Conservation (phyloP, 2,329 filamentous ascomycete species). For the Colletotrichum sojae region DNA sequence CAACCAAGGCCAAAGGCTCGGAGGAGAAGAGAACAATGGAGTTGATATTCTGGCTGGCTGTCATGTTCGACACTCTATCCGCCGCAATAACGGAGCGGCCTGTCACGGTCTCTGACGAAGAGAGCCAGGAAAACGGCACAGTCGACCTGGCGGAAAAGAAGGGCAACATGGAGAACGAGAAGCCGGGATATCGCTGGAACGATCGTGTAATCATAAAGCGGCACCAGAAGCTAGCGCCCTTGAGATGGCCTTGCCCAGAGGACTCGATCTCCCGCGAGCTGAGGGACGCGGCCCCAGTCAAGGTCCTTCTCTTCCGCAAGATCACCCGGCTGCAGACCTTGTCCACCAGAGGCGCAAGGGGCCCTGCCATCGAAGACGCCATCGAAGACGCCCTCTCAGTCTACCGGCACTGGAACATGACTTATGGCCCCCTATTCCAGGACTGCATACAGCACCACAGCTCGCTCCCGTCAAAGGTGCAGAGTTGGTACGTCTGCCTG, state of each 20-base stretch:
- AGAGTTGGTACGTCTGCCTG: conserved; percentile 73
- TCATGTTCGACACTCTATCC: conserved; percentile 72
- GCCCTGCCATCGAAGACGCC: conserved; percentile 61
- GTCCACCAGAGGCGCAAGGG: conserved; percentile 54
- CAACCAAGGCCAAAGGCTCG: rapidly evolving
- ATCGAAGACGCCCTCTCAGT: conserved; percentile 63
- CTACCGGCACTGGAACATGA: conserved; percentile 68
- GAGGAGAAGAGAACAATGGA: conserved; percentile 61
- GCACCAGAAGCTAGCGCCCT: conserved; percentile 45
- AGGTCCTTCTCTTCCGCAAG: conserved; percentile 71
- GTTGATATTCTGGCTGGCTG: conserved; percentile 69
- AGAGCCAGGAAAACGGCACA: conserved; percentile 49
- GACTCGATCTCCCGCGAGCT: conserved; percentile 65
- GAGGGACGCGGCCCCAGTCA: conserved; percentile 68
- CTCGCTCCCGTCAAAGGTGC: conserved; percentile 64
- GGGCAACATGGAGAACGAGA: rapidly evolving
- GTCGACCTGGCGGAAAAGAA: not conserved
- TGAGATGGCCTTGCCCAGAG: conserved; percentile 69
- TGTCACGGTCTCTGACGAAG: conserved; percentile 56
- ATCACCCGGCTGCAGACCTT: conserved; percentile 69
- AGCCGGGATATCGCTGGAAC: conserved; percentile 47
- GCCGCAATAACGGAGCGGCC: conserved; percentile 63
- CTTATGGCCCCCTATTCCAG: conserved; percentile 66
- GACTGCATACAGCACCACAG: conserved; percentile 66
- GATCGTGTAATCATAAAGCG: conserved; percentile 54